Conservation (phyloP, 805 yeast genomes). For the Candida germanica region DNA sequence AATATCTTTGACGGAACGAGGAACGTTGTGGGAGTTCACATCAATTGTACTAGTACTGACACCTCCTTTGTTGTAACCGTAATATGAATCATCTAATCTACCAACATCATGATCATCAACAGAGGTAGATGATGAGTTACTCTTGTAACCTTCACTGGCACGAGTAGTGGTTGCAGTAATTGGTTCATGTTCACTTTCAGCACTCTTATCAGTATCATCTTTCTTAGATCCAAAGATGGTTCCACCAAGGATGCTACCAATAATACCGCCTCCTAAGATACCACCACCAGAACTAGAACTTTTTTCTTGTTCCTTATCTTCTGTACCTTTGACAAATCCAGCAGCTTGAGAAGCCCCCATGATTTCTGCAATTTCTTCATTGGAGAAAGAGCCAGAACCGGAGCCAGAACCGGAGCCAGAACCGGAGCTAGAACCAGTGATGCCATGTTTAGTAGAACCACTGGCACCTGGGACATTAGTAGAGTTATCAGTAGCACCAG, state of each 20-base stretch:
- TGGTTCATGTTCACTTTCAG: constrained; percentile 2
- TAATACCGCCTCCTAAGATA: constrained; percentile 3
- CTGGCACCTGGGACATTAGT: too few species aligned
- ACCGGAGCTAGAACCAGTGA: too few species aligned
- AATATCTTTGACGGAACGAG: constrained; percentile 9
- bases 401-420: constrained; percentile 1
- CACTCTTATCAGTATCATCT: neutral
- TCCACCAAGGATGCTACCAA: constrained; percentile 7
- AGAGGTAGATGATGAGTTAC: constrained; percentile 12
- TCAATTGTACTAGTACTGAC: neutral
- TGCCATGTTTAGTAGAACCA: too few species aligned
- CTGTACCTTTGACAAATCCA: constrained; percentile 5
- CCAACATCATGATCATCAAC: constrained; percentile 3
- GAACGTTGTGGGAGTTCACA: constrained; percentile 1
- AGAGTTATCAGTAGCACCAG: too few species aligned
- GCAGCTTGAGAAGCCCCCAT: constrained; percentile 11
- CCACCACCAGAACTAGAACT: neutral
- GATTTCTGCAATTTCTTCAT: constrained; percentile 4
- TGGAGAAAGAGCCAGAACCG: neutral
- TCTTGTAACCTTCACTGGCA: constrained; percentile 3
- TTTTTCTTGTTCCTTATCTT: neutral
- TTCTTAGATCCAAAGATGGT: constrained; percentile 3
- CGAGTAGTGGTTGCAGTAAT: constrained; percentile 2
- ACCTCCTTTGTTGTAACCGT: constrained; percentile 4
- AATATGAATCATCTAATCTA: constrained; percentile 7